Evolutionary conservation across 148 eudicot genomes (phyloP).

Genomic region (Bassia scoparia): DNA sequence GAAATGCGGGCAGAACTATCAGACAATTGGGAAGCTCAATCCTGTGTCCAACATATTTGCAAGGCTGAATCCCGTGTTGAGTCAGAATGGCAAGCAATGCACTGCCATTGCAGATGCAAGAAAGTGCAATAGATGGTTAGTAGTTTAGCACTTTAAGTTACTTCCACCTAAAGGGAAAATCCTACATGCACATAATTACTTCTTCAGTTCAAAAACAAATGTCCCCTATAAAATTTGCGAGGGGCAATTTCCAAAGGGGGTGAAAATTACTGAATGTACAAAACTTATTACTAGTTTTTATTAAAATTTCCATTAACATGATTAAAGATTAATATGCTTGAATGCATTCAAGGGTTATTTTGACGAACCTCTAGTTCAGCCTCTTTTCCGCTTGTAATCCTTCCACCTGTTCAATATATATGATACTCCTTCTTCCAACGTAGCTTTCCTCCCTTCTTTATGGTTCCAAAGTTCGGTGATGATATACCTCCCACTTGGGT

Average conservation of each 20-base stretch:
- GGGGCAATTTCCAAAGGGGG: background rate
- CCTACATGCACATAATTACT: background rate
- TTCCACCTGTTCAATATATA: slow-evolving; percentile 39
- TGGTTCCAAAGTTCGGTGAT: slow-evolving; percentile 53
- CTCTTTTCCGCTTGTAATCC: slow-evolving; percentile 36
- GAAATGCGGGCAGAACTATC: background rate
- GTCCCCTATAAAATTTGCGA: background rate
- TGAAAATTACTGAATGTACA: background rate
- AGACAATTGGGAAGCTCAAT: background rate
- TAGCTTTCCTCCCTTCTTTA: slow-evolving; percentile 45
- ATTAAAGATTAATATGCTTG: background rate
- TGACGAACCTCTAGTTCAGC: slow-evolving; percentile 27
- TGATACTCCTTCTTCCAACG: slow-evolving; percentile 47
- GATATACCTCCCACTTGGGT: slow-evolving; percentile 56
- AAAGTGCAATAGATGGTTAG: background rate
- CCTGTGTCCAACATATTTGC: background rate
- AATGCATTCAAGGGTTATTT: background rate
- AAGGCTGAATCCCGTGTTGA: too few species aligned
- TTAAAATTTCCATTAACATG: background rate
- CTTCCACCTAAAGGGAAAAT: background rate
- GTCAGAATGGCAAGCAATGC: too few species aligned
- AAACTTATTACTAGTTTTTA: background rate
- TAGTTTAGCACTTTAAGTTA: background rate
- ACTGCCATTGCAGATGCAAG: too few species aligned
- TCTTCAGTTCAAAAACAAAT: background rate